Evolutionary conservation across 768 basidiomycete species (phyloP).

Genomic region (Lentinus tigrinus): DNA sequence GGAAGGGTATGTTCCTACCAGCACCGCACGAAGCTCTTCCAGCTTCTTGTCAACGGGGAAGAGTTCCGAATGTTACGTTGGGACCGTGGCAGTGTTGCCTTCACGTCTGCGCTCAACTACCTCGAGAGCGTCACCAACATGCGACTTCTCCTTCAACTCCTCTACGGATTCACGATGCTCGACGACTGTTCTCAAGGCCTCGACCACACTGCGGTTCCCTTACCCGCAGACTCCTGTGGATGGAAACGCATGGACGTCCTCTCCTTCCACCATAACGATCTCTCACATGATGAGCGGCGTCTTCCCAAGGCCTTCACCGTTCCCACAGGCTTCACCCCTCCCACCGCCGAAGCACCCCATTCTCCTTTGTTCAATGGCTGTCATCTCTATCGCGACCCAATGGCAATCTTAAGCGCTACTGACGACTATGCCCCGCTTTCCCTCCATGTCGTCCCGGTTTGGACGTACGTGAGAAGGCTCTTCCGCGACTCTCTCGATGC

Average conservation of each 20-base stretch:
- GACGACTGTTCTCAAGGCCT: background rate
- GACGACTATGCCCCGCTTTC: too few relatives aligned
- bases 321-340: background rate
- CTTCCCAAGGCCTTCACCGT: too few relatives aligned
- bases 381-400: background rate
- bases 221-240: background rate
- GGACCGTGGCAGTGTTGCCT: background rate
- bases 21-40: background rate
- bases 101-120: background rate
- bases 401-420: too few relatives aligned
- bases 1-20: background rate
- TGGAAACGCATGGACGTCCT: background rate
- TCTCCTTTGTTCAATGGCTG: background rate
- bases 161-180: background rate
- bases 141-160: background rate
- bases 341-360: too few relatives aligned
- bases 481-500: background rate
- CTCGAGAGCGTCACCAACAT: background rate
- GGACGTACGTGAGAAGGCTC: background rate
- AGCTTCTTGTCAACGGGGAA: background rate
- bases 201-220: background rate
- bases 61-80: constrained; percentile 1
- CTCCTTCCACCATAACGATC: too few relatives aligned
- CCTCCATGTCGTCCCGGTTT: too few relatives aligned
- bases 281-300: background rate